Evolutionary conservation across 805 yeast species (phyloP), one percentile per base, ranked within the genome.

Genomic region (Kuraishia borneana): DNA sequence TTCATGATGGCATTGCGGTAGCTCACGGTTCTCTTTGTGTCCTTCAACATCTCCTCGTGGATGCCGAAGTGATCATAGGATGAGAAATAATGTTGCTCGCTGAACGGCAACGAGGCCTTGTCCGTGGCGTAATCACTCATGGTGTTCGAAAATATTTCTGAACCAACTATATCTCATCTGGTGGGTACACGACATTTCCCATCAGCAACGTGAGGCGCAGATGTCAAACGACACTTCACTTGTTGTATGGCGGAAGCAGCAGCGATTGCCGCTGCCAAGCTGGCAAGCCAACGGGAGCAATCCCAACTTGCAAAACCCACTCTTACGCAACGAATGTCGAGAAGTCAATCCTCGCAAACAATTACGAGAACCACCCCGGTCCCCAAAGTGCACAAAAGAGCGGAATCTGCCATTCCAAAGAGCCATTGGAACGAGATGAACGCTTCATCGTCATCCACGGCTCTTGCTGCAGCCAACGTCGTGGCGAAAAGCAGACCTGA

Each of bases 11-110:
- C 95, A 42, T 82, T 80, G 50, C 97, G 70, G 63, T 92, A 92
- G 21, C 95, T 73, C 41, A 87, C 62, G 6, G 99, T 92, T 58
- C 99, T 77, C 19, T 85, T 84, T 34, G 83, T 72, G 57, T 92
- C 99, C 61, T 92, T 94, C 49, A 92, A 75, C 99, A 92, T 92
- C 61, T 89, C 97, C 61, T 94, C 98, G 54, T 92, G 99, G 51
- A 92, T 92, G 35, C 96, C 95, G 52, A 85, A 87, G 54, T 92
- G 97, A 56, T 89, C 96, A 51, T 92, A 92, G 2, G 97, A 89
- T 34, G 78, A 70, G 64, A 92, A 92, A 61, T 92, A 92, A 58
- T 89, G 97, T 61, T 87, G 94, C 53, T 89, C 97, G 31, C 72
- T 58, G 54, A 74, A 73, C 19, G 85, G 74, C 45, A 82, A 62